Percentiles rank a stretch among this genome's conserved stretches.
phyloP scores from a whole-genome alignment of 2,329 filamentous ascomycete species.

The Chalaropsis thielavioides region DNA sequence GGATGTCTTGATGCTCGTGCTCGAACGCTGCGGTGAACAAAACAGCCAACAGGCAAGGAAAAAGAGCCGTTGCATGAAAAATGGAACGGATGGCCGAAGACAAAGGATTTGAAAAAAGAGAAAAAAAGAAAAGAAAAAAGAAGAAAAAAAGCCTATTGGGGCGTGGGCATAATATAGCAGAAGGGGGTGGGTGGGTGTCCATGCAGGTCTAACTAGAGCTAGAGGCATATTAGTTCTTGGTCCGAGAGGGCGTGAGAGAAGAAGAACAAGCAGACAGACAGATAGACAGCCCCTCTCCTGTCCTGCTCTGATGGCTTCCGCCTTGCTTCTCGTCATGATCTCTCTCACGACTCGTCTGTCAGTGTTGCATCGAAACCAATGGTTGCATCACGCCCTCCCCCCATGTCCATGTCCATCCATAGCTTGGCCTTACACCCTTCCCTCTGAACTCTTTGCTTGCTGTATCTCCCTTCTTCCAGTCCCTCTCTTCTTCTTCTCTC shows the following conservation, averaged over 20 bases:
- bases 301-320: background rate
- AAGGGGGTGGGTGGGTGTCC: background rate
- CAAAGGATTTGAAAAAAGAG: background rate
- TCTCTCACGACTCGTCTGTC: background rate
- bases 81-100: background rate
- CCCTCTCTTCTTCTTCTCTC: background rate
- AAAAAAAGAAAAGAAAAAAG: background rate
- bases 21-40: background rate
- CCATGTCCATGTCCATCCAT: background rate
- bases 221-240: too few relatives aligned
- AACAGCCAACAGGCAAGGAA: background rate
- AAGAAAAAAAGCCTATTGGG: background rate
- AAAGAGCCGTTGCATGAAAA: too few relatives aligned
- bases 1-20: too few relatives aligned
- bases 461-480: background rate
- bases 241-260: background rate
- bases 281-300: too few relatives aligned
- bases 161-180: too few relatives aligned
- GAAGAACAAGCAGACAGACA: too few relatives aligned
- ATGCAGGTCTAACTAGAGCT: too few relatives aligned
- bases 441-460: background rate
- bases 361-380: background rate
- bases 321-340: background rate
- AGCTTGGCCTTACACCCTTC: background rate
- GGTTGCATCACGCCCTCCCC: background rate